Evolutionary conservation across 352 stramenopile genomes (phyloP), one percentile per base, ranked within the genome.

Genomic region (Labyrinthula sp.): DNA sequence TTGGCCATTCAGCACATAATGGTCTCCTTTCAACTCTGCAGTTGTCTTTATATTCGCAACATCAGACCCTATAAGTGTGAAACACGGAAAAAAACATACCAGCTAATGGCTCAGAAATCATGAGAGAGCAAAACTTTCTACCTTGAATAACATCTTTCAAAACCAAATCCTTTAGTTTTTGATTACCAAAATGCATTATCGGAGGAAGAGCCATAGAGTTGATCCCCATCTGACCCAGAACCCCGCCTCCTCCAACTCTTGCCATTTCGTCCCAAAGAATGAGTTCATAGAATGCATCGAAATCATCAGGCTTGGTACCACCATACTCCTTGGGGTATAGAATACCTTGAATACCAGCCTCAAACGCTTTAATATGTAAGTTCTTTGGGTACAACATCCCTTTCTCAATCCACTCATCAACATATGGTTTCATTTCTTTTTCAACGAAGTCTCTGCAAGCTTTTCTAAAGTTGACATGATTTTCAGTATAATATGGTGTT

Each of bases 21-120:
- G 77, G 60, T 90, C 76, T 43, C 78, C 78, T 50, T 88, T 79
- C 58, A 88, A 81, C n/a, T 82, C 69, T 4, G 78, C 78, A 26
- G 66, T 78, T 4, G 78, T 89, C 62, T 82, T 82, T 56, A 79
- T 72, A n/a, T 65, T 71, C 5, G 76, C 73, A 21, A 86, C 73
- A 39, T 90, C 78, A 20, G 66, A 80, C 40, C 77, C 77, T 74
- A 20, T 69, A 71, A 0, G 77, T 72, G 40, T 89, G 77, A 1
- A 73, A 89, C 40, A 89, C 69, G 43, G 72, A 83, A 60, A 83
- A 84, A 12, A n/a, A n/a, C n/a, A 68, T 71, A 25, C 73, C 73
- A 48, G 82, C 70, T 9, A 77, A 54, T 0, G 75, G 72, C 45
- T 77, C 73, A 24, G 80, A 72, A n/a, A 75, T 67, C 21, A 87